A percentile compares a stretch with the other conserved stretches of the same genome.
These are phyloP conservation scores for Juglanconis sp. DNA, from an alignment of 2,329 filamentous ascomycete genomes.

Conservation along the genomic window DNA sequence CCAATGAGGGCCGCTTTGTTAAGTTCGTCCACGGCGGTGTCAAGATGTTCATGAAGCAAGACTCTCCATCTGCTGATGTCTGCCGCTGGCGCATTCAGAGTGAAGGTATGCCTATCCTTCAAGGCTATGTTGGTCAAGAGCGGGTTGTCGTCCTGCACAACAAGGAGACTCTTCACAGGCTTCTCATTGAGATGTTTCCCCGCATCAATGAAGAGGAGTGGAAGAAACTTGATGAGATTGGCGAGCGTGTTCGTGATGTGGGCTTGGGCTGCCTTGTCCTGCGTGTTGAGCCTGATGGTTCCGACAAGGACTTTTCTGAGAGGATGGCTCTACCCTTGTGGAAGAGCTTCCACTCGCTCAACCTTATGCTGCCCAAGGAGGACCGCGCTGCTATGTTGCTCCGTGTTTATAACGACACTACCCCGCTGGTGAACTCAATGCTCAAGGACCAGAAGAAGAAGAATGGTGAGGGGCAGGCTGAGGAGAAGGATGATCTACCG, in stretches of 20 bases:
- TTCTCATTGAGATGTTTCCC: constrained; percentile 96
- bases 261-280: constrained; percentile 91
- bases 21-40: constrained; percentile 97
- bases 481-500: constrained; percentile 30
- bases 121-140: constrained; percentile 80
- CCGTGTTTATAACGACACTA: constrained; percentile 84
- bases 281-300: constrained; percentile 71
- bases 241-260: constrained; percentile 74
- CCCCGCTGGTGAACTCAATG: constrained; percentile 72
- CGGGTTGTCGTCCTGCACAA: constrained; percentile 73
- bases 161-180: constrained; percentile 74
- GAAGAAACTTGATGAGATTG: constrained; percentile 80
- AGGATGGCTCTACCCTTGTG: constrained; percentile 87
- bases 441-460: constrained; percentile 47
- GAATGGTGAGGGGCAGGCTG: constrained; percentile 25
- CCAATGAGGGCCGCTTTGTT: constrained; percentile 87
- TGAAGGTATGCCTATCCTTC: constrained; percentile 86
- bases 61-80: constrained; percentile 79
- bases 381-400: constrained; percentile 90
- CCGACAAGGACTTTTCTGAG: constrained; percentile 61
- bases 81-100: constrained; percentile 95
- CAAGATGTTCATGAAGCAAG: constrained; percentile 99
- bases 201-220: constrained; percentile 74
- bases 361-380: constrained; percentile 98
- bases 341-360: constrained; percentile 88